A percentile compares a stretch with the other conserved stretches of the same genome.
Evolutionary conservation across 2,329 filamentous ascomycete species (phyloP).

Genomic region (Furcasterigmium sp.): DNA sequence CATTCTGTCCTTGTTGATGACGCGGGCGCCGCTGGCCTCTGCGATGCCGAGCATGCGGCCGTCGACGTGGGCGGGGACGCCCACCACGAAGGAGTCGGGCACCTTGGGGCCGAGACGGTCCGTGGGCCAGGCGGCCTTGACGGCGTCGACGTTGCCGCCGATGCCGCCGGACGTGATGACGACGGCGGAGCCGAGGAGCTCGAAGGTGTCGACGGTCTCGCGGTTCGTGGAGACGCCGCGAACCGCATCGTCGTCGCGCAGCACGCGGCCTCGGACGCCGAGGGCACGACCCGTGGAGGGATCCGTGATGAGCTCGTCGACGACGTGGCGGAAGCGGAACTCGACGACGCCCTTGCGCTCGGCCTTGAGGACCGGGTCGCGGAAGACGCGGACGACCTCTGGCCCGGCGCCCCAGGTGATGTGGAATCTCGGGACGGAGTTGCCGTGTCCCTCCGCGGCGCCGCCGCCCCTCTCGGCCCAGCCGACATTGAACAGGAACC

Average conservation of each 20-base stretch:
- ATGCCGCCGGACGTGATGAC: conserved; percentile 55
- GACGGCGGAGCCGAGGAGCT: conserved; percentile 46
- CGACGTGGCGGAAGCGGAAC: conserved; percentile 51
- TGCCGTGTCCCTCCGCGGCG: conserved; percentile 51
- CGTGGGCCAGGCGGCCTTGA: conserved; percentile 52
- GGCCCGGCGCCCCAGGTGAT: conserved; percentile 57
- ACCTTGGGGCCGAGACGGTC: conserved; percentile 51
- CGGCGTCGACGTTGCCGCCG: conserved; percentile 55
- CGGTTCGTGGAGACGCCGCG: conserved; percentile 49
- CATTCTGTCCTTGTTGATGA: conserved; percentile 59
- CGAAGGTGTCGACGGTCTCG: conserved; percentile 43
- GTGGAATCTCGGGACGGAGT: conserved; percentile 59
- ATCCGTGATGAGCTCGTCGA: conserved; percentile 52
- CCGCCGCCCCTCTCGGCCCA: conserved; percentile 59
- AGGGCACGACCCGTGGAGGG: conserved; percentile 40
- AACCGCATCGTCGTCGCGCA: conserved; percentile 42
- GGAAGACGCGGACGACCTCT: conserved; percentile 53
- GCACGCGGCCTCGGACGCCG: conserved; percentile 48
- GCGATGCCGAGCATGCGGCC: conserved; percentile 57
- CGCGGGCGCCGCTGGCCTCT: conserved; percentile 43
- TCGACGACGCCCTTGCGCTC: conserved; percentile 46
- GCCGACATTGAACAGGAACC: conserved; percentile 48
- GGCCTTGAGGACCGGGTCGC: conserved; percentile 48
- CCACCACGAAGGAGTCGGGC: conserved; percentile 51
- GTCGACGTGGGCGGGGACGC: conserved; percentile 60